Conservation (phyloP, 768 basidiomycete genomes). For the Porpolomopsis calyptriformis region DNA sequence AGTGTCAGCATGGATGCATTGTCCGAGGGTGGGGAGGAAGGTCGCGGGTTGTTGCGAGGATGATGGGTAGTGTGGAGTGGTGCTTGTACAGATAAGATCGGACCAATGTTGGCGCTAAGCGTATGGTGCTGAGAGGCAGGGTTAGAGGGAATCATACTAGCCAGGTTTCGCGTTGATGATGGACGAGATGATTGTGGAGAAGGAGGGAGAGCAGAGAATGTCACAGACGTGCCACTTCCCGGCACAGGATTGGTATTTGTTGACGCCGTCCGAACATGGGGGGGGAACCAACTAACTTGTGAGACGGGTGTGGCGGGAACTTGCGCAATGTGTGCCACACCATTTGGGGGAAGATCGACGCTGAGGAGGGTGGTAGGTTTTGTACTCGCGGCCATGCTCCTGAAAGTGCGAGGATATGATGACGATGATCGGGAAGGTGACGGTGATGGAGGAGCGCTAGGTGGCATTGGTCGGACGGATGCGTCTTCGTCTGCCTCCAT, state of each 20-base stretch:
- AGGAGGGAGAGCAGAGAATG: constrained; percentile 61
- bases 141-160: constrained; percentile 19
- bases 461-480: constrained; percentile 80
- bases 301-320: constrained; percentile 54
- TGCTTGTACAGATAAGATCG: constrained; percentile 50
- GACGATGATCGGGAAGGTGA: constrained; percentile 78
- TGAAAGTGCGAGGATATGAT: constrained; percentile 72
- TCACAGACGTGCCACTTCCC: constrained; percentile 48
- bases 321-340: constrained; percentile 88
- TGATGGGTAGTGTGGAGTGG: constrained; percentile 88
- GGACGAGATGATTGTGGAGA: constrained; percentile 31
- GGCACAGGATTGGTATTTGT: constrained; percentile 38
- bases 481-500: constrained; percentile 92
- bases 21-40: constrained; percentile 80
- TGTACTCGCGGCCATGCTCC: constrained; percentile 77
- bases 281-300: constrained; percentile 40
- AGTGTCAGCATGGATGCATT: constrained; percentile 90
- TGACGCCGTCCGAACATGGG: constrained; percentile 54
- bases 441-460: constrained; percentile 79
- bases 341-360: constrained; percentile 57
- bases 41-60: constrained; percentile 91
- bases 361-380: constrained; percentile 94
- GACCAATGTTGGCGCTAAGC: constrained; percentile 16
- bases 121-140: constrained; percentile 17
- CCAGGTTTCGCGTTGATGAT: constrained; percentile 28